A percentile compares a stretch with the other conserved stretches of the same genome.
Conservation (phyloP, 371 early-diverging fungal species). For the Mucor saturninus region DNA sequence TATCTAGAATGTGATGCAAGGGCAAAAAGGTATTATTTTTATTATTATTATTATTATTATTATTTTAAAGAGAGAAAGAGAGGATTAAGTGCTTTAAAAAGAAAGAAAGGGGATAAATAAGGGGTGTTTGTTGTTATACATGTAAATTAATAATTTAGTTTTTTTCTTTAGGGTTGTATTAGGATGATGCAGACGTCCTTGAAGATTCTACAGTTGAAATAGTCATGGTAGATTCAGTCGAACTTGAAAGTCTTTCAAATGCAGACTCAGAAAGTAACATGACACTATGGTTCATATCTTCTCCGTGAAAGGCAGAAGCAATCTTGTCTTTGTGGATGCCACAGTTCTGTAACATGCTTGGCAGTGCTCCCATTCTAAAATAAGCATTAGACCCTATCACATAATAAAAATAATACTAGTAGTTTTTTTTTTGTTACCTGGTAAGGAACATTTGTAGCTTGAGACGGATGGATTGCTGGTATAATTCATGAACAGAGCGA, state of each 20-base stretch:
- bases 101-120: not conserved
- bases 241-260: conserved; percentile 28
- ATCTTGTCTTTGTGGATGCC: conserved; percentile 28
- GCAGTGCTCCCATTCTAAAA: conserved; percentile 43
- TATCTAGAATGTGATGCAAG: not conserved
- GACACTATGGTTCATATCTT: conserved; percentile 16
- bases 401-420: not conserved
- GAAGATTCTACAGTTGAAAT: conserved; percentile 26
- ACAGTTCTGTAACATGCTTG: conserved; percentile 29
- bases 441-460: conserved; percentile 69
- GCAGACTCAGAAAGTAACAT: conserved; percentile 14
- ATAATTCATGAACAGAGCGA: conserved; percentile 67
- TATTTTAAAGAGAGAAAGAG: not conserved
- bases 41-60: not conserved
- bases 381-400: not conserved
- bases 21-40: not conserved
- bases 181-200: conserved; percentile 24
- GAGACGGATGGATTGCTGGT: conserved; percentile 65
- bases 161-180: not conserved
- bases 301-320: conserved; percentile 32
- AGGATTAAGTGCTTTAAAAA: not conserved
- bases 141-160: not conserved
- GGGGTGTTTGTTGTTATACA: conserved; percentile 8
- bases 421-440: conserved; percentile 27
- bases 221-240: conserved; percentile 35